These are phyloP conservation scores for Colletotrichum gigasporum DNA, from an alignment of 2,329 filamentous ascomycete genomes.

Conservation along the genomic window DNA sequence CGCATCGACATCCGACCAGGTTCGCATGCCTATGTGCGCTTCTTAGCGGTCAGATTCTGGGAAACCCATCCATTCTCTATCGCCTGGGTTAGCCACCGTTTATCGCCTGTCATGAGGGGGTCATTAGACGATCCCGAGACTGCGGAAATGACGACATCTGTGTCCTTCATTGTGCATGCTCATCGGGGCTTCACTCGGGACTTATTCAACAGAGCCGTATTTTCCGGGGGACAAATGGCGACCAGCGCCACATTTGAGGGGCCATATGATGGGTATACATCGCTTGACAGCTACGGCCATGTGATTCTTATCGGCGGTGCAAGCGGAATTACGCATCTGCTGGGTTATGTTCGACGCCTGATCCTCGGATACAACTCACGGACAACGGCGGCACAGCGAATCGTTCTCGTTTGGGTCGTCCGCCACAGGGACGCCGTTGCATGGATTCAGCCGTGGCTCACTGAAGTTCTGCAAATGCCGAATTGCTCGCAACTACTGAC, in stretches of 20 bases:
- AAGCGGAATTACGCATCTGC: constrained; percentile 78
- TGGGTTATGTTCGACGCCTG: constrained; percentile 72
- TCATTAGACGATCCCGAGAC: constrained; percentile 10
- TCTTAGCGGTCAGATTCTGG: constrained; percentile 47
- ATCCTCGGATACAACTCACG: constrained; percentile 57
- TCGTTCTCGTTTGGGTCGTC: constrained; percentile 76
- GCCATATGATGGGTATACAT: constrained; percentile 70
- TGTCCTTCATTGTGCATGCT: constrained; percentile 72
- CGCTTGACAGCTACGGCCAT: constrained; percentile 75
- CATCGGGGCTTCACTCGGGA: constrained; percentile 74
- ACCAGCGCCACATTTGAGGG: constrained; percentile 72
- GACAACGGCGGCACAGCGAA: constrained; percentile 69
- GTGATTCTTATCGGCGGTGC: constrained; percentile 77
- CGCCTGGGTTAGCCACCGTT: constrained; percentile 44
- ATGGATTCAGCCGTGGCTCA: constrained; percentile 75
- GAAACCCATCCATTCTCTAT: constrained; percentile 47
- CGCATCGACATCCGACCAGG: constrained; percentile 59
- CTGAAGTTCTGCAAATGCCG: constrained; percentile 67
- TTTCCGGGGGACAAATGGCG: constrained; percentile 55
- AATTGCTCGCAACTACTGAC: constrained; percentile 71
- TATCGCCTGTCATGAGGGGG: constrained; percentile 54
- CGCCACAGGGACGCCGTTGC: constrained; percentile 75
- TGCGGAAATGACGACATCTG: constrained; percentile 39
- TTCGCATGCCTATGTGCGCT: constrained; percentile 63
- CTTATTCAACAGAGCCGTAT: constrained; percentile 67